Base-by-base conservation (phyloP, 768 basidiomycete genomes). In the Mycena latifolia region DNA sequence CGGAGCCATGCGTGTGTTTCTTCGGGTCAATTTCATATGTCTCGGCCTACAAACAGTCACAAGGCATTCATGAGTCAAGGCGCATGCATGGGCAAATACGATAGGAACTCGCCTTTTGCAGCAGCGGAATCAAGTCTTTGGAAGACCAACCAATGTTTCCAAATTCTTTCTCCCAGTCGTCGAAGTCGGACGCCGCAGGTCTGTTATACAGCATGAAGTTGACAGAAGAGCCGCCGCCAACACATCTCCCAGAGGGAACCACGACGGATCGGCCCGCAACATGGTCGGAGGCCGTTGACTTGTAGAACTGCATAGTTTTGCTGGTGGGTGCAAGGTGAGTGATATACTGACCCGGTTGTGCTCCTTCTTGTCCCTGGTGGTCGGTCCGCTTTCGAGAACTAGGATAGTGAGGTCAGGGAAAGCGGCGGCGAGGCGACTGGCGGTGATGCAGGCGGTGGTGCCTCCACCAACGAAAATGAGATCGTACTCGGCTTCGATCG, bases 361-460 rank as follows among this genome's bases (percentile, higher is more conserved):
- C 17, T 43, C 33, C 12, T 67, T 74, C 27, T 78, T 55, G 51
- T 81, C 74, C 28, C 72, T 71, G 0, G 81, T 79, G 15, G 75
- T 70, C 1, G 76, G 75, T 0, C 84, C 84, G n/a, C 75, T 75
- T 67, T 85, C 84, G 22, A 85, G 71, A 47, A 85, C 41, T 5
- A 85, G 81, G 35, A 85, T 81, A 51, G 71, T 78, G 28, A 85
- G 74, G 6, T 77, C 65, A 0, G 81, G 78, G 22, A 81, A 76
- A 0, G 80, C 78, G 0, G 76, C 71, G 0, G 76, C 71, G 0
- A 86, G 75, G n/a, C 84, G 79, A 1, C 77, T 71, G 0, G 79
- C 84, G 25, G 77, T 45, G 11, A 85, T 66, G 61, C 82, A 81
- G 0, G 78, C 80, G 3, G 80, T 64, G 1, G 82, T 75, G 27